A percentile compares a stretch with the other conserved stretches of the same genome.
These are phyloP conservation scores for Pleurotus pulmonarius DNA, from an alignment of 768 basidiomycete species.

Conservation along the genomic window DNA sequence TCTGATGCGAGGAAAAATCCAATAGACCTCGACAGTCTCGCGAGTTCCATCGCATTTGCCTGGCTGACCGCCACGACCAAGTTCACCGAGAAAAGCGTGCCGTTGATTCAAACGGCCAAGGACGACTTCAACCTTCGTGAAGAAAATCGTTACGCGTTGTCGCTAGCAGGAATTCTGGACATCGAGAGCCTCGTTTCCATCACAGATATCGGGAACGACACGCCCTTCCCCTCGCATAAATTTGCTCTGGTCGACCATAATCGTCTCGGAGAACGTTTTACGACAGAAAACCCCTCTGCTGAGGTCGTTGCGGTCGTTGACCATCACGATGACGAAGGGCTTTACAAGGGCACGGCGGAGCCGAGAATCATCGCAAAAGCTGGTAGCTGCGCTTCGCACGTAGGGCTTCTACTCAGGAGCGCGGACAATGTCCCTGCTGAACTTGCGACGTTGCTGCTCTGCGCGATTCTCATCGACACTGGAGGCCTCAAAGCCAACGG, in stretches of 20 bases:
- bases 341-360: constrained; percentile 54
- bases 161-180: constrained; percentile 48
- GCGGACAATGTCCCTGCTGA: constrained; percentile 43
- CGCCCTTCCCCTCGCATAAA: constrained; percentile 45
- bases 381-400: constrained; percentile 78
- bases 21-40: constrained; percentile 88
- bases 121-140: constrained; percentile 75
- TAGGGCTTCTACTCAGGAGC: constrained; percentile 23
- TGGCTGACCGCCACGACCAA: constrained; percentile 63
- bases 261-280: constrained; percentile 45
- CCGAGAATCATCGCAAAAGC: constrained; percentile 65
- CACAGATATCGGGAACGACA: constrained; percentile 55
- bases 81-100: constrained; percentile 50
- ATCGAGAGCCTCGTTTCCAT: constrained; percentile 59
- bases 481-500: constrained; percentile 71
- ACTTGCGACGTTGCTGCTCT: constrained; percentile 76
- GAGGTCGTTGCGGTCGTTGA: constrained; percentile 81
- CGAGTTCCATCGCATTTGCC: constrained; percentile 81
- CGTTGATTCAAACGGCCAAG: constrained; percentile 68
- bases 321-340: constrained; percentile 86
- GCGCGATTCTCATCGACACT: constrained; percentile 86
- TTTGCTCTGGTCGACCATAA: constrained; percentile 95
- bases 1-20: too few species aligned
- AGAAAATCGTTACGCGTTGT: constrained; percentile 81
- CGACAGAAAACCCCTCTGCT: constrained; percentile 30